These are phyloP conservation scores for Candida corydali DNA, from an alignment of 805 yeast species.

Conservation along the genomic window DNA sequence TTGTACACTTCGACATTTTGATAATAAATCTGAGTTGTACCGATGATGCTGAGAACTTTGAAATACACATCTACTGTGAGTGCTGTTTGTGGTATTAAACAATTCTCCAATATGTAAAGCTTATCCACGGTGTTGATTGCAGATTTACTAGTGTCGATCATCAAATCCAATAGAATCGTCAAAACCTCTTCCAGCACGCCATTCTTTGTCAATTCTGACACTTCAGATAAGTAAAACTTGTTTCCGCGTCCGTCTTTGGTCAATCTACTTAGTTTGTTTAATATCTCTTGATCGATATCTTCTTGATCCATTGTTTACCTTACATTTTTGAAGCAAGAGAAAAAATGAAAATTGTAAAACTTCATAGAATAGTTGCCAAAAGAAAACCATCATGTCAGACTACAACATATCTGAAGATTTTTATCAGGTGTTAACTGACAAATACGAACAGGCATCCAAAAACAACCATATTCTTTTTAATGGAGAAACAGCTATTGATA, in stretches of 20 bases:
- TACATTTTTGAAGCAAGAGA: background rate
- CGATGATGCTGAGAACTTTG: conserved; percentile 11
- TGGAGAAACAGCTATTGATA: conserved; percentile 39
- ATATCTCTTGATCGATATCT: background rate
- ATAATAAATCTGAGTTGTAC: conserved; percentile 14
- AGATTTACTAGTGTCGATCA: conserved; percentile 5
- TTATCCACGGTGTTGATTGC: conserved; percentile 4
- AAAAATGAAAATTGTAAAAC: too few species aligned
- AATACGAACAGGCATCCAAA: conserved; percentile 47
- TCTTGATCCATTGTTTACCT: background rate
- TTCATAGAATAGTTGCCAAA: background rate
- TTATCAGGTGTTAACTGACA: conserved; percentile 25
- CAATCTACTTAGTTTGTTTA: background rate
- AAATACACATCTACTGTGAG: conserved; percentile 6
- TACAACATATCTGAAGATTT: conserved; percentile 22
- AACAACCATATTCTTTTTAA: conserved; percentile 47
- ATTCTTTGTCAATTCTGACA: background rate
- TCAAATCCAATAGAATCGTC: conserved; percentile 1
- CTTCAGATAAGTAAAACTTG: background rate
- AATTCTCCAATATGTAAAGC: conserved; percentile 1
- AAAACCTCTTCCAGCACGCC: conserved; percentile 5
- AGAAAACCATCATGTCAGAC: conserved; percentile 1
- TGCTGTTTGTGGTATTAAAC: conserved; percentile 8
- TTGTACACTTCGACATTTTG: conserved; percentile 12
- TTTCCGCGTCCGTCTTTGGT: background rate